Conservation (phyloP, 2,329 filamentous ascomycete genomes). For the Ascocoryne sarcoides region DNA sequence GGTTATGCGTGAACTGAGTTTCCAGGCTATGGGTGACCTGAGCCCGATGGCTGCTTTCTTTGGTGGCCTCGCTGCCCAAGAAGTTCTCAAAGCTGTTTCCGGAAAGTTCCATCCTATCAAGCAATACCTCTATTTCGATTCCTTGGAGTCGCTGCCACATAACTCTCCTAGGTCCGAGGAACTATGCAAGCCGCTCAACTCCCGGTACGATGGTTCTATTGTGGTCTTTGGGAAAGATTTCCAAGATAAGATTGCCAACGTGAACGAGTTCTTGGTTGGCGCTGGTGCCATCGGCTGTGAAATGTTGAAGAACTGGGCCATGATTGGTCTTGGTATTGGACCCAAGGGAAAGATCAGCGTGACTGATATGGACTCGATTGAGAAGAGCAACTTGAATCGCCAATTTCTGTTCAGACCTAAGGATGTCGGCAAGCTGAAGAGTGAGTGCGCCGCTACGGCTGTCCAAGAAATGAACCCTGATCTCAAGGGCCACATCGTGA, state of each 20-base stretch:
- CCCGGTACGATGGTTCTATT: constrained; percentile 93
- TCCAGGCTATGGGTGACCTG: constrained; percentile 85
- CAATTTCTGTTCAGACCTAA: constrained; percentile 92
- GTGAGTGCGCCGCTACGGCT: constrained; percentile 82
- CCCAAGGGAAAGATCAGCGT: constrained; percentile 83
- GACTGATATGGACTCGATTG: constrained; percentile 97
- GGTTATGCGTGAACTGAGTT: constrained; percentile 84
- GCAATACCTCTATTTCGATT: constrained; percentile 97
- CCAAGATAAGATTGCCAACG: constrained; percentile 85
- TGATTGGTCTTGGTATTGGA: constrained; percentile 90
- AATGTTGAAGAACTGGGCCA: constrained; percentile 99
- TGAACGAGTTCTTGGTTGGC: constrained; percentile 90
- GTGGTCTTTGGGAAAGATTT: constrained; percentile 90
- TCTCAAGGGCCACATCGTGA: constrained; percentile 73
- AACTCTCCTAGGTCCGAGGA: constrained; percentile 71
- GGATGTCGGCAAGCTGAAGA: constrained; percentile 95
- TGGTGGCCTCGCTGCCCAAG: constrained; percentile 86
- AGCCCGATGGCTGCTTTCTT: constrained; percentile 92
- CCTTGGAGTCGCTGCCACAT: constrained; percentile 84
- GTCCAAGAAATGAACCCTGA: constrained; percentile 95
- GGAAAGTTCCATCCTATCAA: constrained; percentile 95
- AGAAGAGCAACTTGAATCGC: constrained; percentile 96
- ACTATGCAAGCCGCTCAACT: constrained; percentile 74
- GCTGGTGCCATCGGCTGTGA: constrained; percentile 97
- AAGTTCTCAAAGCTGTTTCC: constrained; percentile 92